These are phyloP conservation scores for Tuber brumale DNA, from an alignment of 495 filamentous ascomycete species.

Conservation along the genomic window DNA sequence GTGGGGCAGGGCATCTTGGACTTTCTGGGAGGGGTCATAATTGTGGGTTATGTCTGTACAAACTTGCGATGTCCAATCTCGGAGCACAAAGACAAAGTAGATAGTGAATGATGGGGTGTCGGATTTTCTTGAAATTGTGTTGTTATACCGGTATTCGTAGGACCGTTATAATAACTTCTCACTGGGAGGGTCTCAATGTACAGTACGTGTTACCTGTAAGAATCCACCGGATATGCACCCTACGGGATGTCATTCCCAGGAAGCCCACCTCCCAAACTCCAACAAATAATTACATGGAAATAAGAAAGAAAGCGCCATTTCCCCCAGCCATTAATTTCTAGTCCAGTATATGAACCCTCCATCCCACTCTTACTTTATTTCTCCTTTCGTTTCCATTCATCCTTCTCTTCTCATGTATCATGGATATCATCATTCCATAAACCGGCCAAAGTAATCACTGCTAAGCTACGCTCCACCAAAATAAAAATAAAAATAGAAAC, in stretches of 20 bases:
- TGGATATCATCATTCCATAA: neutral
- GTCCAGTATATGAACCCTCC: neutral
- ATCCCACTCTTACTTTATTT: neutral
- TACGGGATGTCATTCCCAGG: neutral
- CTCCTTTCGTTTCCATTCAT: neutral
- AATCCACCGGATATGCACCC: neutral
- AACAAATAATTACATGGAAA: neutral
- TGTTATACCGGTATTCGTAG: neutral
- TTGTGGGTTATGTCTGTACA: neutral
- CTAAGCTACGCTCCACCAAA: neutral
- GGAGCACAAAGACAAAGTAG: neutral
- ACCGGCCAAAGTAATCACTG: neutral
- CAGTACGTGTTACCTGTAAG: neutral
- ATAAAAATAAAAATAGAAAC: neutral
- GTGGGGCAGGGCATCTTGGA: neutral
- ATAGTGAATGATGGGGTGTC: neutral
- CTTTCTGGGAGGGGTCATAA: neutral
- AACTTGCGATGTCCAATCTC: neutral
- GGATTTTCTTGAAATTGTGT: neutral
- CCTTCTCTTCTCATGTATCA: neutral
- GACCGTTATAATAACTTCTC: neutral
- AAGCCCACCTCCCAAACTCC: slow-evolving; percentile 2
- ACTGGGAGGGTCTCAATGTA: neutral
- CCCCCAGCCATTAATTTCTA: neutral
- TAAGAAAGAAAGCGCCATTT: neutral